phyloP scores from a whole-genome alignment of 176 grass and related monocot genomes.

The Hyparrhenia diplandra region DNA sequence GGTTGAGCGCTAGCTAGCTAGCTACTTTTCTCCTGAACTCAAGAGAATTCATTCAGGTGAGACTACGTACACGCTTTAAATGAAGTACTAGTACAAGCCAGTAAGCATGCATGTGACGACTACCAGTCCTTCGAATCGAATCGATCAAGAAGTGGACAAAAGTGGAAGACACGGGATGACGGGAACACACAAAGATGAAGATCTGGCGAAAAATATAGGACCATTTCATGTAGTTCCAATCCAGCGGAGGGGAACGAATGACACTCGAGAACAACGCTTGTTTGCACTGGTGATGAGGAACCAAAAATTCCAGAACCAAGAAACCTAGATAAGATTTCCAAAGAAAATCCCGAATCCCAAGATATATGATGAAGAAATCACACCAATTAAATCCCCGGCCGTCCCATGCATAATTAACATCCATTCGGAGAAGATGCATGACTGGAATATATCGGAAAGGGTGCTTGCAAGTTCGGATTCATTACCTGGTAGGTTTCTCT shows the following conservation, averaged over 20 bases:
- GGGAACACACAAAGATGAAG: not conserved
- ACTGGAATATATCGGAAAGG: not conserved
- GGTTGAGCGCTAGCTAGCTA: not conserved
- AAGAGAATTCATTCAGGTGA: slow-evolving; percentile 33
- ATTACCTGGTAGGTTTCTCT: slow-evolving; percentile 87
- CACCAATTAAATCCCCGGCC: slow-evolving; percentile 17
- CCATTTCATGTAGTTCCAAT: slow-evolving; percentile 32
- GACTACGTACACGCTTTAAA: slow-evolving; percentile 32
- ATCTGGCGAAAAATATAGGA: slow-evolving; percentile 24
- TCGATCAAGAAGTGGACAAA: slow-evolving; percentile 12
- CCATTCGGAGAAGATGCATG: slow-evolving; percentile 22
- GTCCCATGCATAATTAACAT: not conserved
- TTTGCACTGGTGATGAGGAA: not conserved
- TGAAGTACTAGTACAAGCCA: slow-evolving; percentile 12
- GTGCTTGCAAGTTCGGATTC: slow-evolving; percentile 29
- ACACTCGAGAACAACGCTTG: not conserved
- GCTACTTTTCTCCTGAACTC: not conserved
- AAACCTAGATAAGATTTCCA: slow-evolving; percentile 18
- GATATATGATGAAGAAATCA: not conserved
- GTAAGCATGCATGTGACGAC: slow-evolving; percentile 25
- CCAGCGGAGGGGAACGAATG: slow-evolving; percentile 2
- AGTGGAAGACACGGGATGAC: slow-evolving; percentile 5
- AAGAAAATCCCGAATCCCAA: not conserved
- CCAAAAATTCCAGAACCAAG: slow-evolving; percentile 7
- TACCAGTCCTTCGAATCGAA: slow-evolving; percentile 14